Base-by-base conservation (phyloP, 108 stramenopile genomes). In the Fistulifera solaris region DNA sequence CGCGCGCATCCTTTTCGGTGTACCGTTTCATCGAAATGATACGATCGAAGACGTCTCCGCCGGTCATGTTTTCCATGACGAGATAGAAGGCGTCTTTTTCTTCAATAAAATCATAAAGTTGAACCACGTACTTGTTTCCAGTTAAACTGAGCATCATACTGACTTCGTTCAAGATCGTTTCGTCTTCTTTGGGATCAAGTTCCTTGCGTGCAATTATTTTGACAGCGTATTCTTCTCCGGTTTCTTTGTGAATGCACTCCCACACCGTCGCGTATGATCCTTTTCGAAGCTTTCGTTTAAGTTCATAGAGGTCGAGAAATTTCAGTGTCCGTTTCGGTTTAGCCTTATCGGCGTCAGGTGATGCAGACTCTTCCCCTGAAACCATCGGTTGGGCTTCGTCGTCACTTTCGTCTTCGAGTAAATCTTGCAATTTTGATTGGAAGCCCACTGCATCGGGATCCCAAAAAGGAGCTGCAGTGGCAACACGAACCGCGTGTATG, bases 11-110 rank as follows among this genome's bases (percentile, higher is more conserved):
- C 45, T 70, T 80, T 64, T 99, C 99, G 8, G 81, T 91, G 70
- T 98, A 99, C 11, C 16, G 67, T 47, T 68, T 71, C 64, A 80
- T 81, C 19, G 70, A 59, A 7, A 83, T 66, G 62, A 99, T 87
- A 27, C 85, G 81, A 65, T 94, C 88, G 48, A 97, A 92, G 1
- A 99, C 81, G 70, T 97, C 94, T 43, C 98, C 96, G 25, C 95
- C 96, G 17, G 66, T 68, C 64, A 85, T 76, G 27, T 70, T 75
- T 53, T 98, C 91, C 67, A 90, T 84, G 7, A 97, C 89, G 44
- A 97, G 66, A 58, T 87, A 97, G 50, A 85, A 93, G 41, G 76
- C 16, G 6, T 69, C 72, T 17, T 64, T 61, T 39, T 92, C 92
- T 55, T 96, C 88, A 68, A 87, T 91, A 70, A 94, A 95, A 52